Evolutionary conservation across 441 rosid genomes (phyloP).

Genomic region (Mallotus japonicus): DNA sequence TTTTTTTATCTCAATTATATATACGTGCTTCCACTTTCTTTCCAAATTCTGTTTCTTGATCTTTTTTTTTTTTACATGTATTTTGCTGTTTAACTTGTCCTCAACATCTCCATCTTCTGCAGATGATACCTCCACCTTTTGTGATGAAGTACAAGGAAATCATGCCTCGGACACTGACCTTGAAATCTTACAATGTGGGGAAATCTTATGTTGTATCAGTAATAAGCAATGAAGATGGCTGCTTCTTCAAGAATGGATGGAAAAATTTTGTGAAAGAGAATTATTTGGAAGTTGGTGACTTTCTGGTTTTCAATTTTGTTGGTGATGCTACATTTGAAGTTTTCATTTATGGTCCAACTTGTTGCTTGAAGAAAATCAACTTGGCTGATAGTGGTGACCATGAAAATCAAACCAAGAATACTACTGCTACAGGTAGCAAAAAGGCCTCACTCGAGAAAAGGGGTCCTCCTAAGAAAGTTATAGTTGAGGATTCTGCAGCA

Average conservation of each 20-base stretch:
- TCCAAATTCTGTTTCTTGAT: neutral
- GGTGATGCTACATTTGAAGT: constrained; percentile 7
- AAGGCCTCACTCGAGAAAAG: neutral
- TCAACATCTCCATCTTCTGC: neutral
- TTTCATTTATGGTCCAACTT: neutral
- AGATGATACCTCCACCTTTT: constrained; percentile 14
- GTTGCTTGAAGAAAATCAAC: constrained; percentile 1
- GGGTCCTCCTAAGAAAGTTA: neutral
- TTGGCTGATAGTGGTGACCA: neutral
- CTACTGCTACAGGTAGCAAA: neutral
- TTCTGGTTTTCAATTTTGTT: constrained; percentile 24
- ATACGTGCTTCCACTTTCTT: no score
- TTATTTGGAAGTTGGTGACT: constrained; percentile 23
- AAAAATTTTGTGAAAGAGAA: constrained; percentile 17
- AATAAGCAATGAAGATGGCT: neutral
- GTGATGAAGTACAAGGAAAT: neutral
- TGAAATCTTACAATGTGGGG: neutral
- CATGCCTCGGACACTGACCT: neutral
- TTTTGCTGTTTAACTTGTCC: neutral
- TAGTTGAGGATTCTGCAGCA: neutral
- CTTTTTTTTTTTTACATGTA: no score
- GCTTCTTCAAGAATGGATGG: constrained; percentile 21
- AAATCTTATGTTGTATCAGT: constrained; percentile 1
- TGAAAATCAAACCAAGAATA: neutral
- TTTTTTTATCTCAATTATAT: neutral